These are phyloP conservation scores for Candida buenavistaensis DNA, from an alignment of 1,139 yeast species.

Conservation along the genomic window DNA sequence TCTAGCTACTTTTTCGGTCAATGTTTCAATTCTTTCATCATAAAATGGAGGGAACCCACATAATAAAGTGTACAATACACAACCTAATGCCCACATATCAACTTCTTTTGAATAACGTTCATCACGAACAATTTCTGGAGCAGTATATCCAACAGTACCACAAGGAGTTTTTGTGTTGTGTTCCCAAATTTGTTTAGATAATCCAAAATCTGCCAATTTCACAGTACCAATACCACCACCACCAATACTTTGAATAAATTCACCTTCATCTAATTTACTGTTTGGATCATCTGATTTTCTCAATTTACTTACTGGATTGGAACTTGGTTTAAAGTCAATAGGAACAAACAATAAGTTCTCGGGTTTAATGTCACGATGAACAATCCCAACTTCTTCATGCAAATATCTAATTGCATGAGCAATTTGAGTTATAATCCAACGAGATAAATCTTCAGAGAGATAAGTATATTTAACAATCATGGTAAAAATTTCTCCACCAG, in stretches of 20 bases:
- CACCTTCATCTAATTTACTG: slow-evolving; percentile 54
- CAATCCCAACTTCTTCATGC: slow-evolving; percentile 58
- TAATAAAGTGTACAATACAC: slow-evolving; percentile 58
- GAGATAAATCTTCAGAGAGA: slow-evolving; percentile 53
- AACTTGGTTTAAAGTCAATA: slow-evolving; percentile 49
- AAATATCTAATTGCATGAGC: slow-evolving; percentile 50
- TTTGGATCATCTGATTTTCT: slow-evolving; percentile 49
- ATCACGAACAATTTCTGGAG: slow-evolving; percentile 61
- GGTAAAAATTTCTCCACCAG: slow-evolving; percentile 59
- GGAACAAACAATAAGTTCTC: slow-evolving; percentile 62
- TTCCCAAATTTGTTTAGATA: slow-evolving; percentile 58
- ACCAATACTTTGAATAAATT: slow-evolving; percentile 46
- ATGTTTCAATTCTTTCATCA: slow-evolving; percentile 55
- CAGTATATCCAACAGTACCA: slow-evolving; percentile 65
- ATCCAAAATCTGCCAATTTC: slow-evolving; percentile 58
- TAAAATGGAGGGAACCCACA: slow-evolving; percentile 67
- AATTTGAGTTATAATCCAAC: slow-evolving; percentile 54
- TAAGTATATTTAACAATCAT: slow-evolving; percentile 58
- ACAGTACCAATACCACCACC: slow-evolving; percentile 55
- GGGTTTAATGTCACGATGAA: slow-evolving; percentile 59
- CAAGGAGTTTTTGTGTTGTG: slow-evolving; percentile 63
- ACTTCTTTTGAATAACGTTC: slow-evolving; percentile 60
- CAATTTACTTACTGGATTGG: slow-evolving; percentile 37
- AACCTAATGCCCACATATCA: slow-evolving; percentile 66
- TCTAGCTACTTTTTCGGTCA: slow-evolving; percentile 57